Evolutionary conservation across 495 filamentous ascomycete genomes (phyloP), one percentile per base, ranked within the genome.

Genomic region (Cudoniella acicularis): DNA sequence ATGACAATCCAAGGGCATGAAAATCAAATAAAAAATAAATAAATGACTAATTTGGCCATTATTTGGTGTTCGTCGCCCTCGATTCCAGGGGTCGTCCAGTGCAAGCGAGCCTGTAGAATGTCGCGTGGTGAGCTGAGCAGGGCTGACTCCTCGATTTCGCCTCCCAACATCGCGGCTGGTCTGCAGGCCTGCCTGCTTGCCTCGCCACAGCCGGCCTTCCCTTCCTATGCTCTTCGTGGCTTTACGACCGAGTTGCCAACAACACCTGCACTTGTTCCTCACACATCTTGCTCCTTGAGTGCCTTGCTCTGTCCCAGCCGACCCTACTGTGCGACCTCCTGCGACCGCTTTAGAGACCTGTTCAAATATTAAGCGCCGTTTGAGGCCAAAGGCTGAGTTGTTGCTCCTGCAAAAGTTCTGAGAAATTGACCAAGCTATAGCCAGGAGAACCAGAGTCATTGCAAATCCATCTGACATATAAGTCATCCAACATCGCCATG

Each of bases 301-400:
- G 36, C 36, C 36, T 41, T 41, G 36, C 8, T 10, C 52, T 47
- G n/a, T 26, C 54, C 63, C 71, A 78, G 61, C 77, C 64, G 62
- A 55, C 57, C 59, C 1, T 59, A 9, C 23, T 62, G 18, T 48
- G 48, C 45, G 62, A 53, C 62, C 62, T 56, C 21, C 13, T 46
- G 61, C 24, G 53, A 57, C 42, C 64, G 51, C 55, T 36, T 55
- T 26, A 58, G 45, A 54, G 59, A 25, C 61, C 58, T 41, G 45
- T 21, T 43, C 10, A 30, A 36, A 27, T 51, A 24, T 52, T 47
- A 23, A 60, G 43, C 50, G 50, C 26, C 48, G 57, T 52, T 42
- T 41, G 46, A 41, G 46, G 52, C 60, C 51, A 52, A 60, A 60
- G 65, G 62, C 64, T 63, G 56, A 55, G 57, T 64, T 49, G 24